Base-by-base conservation (phyloP, 1,284 basidiomycete genomes). In the Cerrena zonata region DNA sequence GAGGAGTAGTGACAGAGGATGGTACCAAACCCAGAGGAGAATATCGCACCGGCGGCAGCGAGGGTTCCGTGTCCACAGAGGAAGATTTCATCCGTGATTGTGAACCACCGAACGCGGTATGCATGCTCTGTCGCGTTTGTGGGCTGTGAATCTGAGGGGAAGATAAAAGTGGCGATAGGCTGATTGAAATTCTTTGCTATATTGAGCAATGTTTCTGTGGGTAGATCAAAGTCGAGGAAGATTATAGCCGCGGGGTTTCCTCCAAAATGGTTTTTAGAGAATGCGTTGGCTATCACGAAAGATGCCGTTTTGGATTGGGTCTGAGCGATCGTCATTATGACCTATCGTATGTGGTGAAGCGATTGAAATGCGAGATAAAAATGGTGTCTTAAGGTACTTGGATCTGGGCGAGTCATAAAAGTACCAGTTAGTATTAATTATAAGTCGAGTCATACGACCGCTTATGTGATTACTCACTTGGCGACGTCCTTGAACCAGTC, bases 201-300 rank as follows among this genome's bases (percentile, higher is more conserved):
- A 19, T 64, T 59, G 26, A 63, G 61, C 5, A 73, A 61, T 24
- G 57, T 53, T n/a, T 50, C 45, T 18, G 56, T 52, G 4, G 68
- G 53, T n/a, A 68, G 57, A 18, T 53, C 48, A 24, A 56, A 48
- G 21, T 64, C 22, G 45, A 76, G 59, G 55, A 76, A 67, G 37
- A 79, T 64, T 42, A 81, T 65, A 3, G 67, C 70, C 1, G 79
- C 79, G 3, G 78, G 78, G 57, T 82, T 82, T 5, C 80, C 80
- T 12, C 69, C 67, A 27, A 69, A 73, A 0, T 69, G 48, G 11
- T 56, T 48, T 3, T 63, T 61, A 1, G 78, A 70, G 64, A 82
- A 83, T 0, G 79, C 78, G 47, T 76, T 75, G 46, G 73, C 64
- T 22, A 78, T 57, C 5, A 24, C 19, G 22, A 44, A 46, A 25